Evolutionary conservation across 176 grass and related monocot species (phyloP).

Genomic region (sorghum (Sorghum bicolor)): Sorghum_bicolor_NCBIv3 NC_012870.2:10680501-10681000

Average conservation of each 20-base stretch:
- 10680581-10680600: slow-evolving; percentile 47
- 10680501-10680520: slow-evolving; percentile 58
- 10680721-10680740: slow-evolving; percentile 74
- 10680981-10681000: slow-evolving; percentile 7
- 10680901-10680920: slow-evolving; percentile 7
- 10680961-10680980: neutral
- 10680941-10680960: neutral
- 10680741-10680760: slow-evolving; percentile 66
- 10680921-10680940: neutral
- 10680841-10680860: neutral
- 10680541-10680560: slow-evolving; percentile 35
- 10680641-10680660: slow-evolving; percentile 75
- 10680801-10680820: slow-evolving; percentile 77
- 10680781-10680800: slow-evolving; percentile 63
- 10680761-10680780: slow-evolving; percentile 72
- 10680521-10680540: slow-evolving; percentile 75
- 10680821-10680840: slow-evolving; percentile 18
- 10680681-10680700: slow-evolving; percentile 52
- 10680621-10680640: slow-evolving; percentile 77
- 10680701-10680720: slow-evolving; percentile 69
- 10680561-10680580: slow-evolving; percentile 43
- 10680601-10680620: slow-evolving; percentile 75
- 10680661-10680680: slow-evolving; percentile 35
- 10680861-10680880: slow-evolving; percentile 26
- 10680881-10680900: neutral